Conservation (phyloP, 495 filamentous ascomycete species). For the Ramalina peruviana region DNA sequence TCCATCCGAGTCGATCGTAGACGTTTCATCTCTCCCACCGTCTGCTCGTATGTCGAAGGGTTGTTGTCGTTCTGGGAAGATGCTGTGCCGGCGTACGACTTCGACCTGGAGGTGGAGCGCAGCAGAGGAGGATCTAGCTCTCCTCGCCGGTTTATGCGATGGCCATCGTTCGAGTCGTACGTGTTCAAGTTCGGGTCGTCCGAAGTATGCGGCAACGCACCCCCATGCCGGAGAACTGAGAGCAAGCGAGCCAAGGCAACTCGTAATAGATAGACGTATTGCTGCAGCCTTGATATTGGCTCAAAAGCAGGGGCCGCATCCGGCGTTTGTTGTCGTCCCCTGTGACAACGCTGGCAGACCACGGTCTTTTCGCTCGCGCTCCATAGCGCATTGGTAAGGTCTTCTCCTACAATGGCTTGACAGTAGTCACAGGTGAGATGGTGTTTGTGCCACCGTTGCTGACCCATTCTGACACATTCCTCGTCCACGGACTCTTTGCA, state of each 20-base stretch:
- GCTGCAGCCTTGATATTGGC: slow-evolving; percentile 67
- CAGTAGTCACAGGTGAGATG: slow-evolving; percentile 71
- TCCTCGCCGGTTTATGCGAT: slow-evolving; percentile 29
- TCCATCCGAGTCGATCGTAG: slow-evolving; percentile 87
- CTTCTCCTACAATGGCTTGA: slow-evolving; percentile 51
- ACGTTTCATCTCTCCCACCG: slow-evolving; percentile 84
- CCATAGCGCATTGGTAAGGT: slow-evolving; percentile 51
- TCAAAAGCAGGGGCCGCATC: slow-evolving; percentile 42
- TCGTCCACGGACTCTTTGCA: slow-evolving; percentile 89
- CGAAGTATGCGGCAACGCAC: slow-evolving; percentile 60
- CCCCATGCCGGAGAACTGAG: slow-evolving; percentile 68
- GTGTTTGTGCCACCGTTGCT: slow-evolving; percentile 68
- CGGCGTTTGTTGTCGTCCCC: slow-evolving; percentile 25
- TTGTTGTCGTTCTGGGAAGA: slow-evolving; percentile 37
- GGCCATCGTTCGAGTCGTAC: slow-evolving; percentile 54
- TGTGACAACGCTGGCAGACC: slow-evolving; percentile 56
- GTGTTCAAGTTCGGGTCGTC: slow-evolving; percentile 59
- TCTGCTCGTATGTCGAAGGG: slow-evolving; percentile 81
- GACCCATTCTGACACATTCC: slow-evolving; percentile 59
- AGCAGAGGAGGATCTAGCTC: slow-evolving; percentile 35
- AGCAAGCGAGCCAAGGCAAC: slow-evolving; percentile 86
- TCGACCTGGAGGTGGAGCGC: slow-evolving; percentile 56
- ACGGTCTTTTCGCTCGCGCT: slow-evolving; percentile 48
- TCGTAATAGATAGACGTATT: slow-evolving; percentile 84
- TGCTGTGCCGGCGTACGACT: slow-evolving; percentile 57